phyloP scores from a whole-genome alignment of 139 green algal genomes.

The Pseudopediastrum boryanum region DNA sequence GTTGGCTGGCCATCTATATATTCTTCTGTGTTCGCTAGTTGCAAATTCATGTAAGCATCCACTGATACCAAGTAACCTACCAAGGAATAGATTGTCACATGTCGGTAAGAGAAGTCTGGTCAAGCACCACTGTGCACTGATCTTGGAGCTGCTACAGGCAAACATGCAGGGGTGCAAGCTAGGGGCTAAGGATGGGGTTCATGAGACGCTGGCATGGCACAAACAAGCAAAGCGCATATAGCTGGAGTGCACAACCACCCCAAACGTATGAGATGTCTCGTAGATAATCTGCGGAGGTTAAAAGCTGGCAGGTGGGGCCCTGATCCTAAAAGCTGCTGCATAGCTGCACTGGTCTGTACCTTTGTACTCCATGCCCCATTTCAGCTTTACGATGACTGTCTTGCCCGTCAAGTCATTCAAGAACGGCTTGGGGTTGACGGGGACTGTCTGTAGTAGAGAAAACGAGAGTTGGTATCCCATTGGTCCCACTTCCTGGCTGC shows the following conservation, averaged over 20 bases:
- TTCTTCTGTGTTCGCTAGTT: conserved; percentile 95
- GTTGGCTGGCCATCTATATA: conserved; percentile 94
- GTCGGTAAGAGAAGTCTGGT: no score
- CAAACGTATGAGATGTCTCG: no score
- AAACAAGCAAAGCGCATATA: neutral
- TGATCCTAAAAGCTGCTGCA: neutral
- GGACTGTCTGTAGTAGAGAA: conserved; percentile 48
- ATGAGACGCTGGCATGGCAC: neutral
- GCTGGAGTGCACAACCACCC: neutral
- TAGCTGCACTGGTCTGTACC: neutral
- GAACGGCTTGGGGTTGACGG: conserved; percentile 98
- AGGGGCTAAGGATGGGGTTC: neutral
- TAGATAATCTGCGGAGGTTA: no score
- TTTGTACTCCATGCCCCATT: conserved; percentile 99
- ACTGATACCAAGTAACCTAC: conserved; percentile 89
- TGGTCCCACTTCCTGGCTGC: no score
- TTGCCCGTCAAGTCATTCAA: conserved; percentile 96
- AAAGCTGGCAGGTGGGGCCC: neutral
- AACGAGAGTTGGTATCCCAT: no score
- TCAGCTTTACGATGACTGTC: conserved; percentile 95
- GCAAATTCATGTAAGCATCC: conserved; percentile 95
- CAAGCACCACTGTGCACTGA: no score
- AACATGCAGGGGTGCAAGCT: neutral
- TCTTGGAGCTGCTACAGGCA: no score
- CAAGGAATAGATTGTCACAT: no score